phyloP scores from a whole-genome alignment of 192 early-diverging fungal species.

The Linnemannia elongata region DNA sequence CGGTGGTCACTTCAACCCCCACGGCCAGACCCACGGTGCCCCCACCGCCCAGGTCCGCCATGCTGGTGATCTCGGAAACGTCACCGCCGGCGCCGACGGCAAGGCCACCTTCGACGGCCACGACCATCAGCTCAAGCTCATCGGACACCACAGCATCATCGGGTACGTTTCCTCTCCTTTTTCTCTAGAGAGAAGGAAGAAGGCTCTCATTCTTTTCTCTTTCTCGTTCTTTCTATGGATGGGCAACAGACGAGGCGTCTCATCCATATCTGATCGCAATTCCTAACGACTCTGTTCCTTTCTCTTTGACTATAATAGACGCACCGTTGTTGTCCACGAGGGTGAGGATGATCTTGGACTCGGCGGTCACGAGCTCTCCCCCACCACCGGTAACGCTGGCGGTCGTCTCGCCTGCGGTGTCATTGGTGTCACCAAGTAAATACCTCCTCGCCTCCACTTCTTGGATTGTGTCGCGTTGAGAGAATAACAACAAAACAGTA shows the following conservation, averaged over 20 bases:
- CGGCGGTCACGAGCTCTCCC: conserved; percentile 78
- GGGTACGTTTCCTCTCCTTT: conserved; percentile 62
- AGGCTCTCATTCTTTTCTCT: background rate
- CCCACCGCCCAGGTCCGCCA: conserved; percentile 78
- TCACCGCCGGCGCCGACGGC: conserved; percentile 70
- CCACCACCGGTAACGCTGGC: conserved; percentile 90
- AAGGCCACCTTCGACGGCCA: conserved; percentile 63
- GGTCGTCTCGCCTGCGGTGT: conserved; percentile 91
- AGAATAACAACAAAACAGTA: background rate
- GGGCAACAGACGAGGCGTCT: background rate
- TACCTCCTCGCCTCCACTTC: background rate
- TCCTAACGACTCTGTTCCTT: conserved; percentile 6
- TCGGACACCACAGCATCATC: conserved; percentile 81
- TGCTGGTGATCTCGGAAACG: conserved; percentile 93
- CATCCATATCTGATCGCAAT: background rate
- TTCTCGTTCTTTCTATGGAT: background rate
- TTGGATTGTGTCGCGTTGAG: background rate
- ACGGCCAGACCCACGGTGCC: conserved; percentile 82
- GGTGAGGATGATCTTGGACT: conserved; percentile 88
- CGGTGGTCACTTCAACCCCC: conserved; percentile 91
- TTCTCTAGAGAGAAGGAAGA: background rate
- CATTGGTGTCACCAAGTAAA: conserved; percentile 80
- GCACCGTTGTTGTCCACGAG: conserved; percentile 89
- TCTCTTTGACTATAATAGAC: conserved; percentile 53
- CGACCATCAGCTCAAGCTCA: conserved; percentile 79